These are phyloP conservation scores for Silene conica DNA, from an alignment of 148 eudicot species.

Conservation along the genomic window DNA sequence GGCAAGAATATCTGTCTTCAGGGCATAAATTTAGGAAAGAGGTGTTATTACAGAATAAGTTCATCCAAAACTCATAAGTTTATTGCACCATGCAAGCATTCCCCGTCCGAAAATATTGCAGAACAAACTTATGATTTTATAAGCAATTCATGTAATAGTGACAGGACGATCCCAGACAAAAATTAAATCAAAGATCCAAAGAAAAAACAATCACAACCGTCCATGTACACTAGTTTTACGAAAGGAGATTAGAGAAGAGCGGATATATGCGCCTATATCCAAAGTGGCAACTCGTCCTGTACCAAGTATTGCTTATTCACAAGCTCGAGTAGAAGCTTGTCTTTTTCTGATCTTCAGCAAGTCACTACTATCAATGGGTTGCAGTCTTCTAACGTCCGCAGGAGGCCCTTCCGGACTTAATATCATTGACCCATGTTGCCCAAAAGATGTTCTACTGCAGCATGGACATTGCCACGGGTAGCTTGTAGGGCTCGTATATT, in stretches of 20 bases:
- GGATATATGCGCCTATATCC: conserved; percentile 23
- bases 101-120: background rate
- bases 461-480: conserved; percentile 87
- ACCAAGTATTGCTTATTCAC: conserved; percentile 33
- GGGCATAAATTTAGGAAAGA: too few species aligned
- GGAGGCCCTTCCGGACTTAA: background rate
- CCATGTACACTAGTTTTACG: conserved; percentile 33
- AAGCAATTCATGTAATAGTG: conserved; percentile 3
- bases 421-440: conserved; percentile 59
- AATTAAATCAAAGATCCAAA: conserved; percentile 29
- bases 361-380: conserved; percentile 20
- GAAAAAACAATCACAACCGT: conserved; percentile 26
- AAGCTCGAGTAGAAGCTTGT: conserved; percentile 29
- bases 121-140: background rate
- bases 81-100: too few species aligned
- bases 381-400: conserved; percentile 24
- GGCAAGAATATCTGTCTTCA: too few species aligned
- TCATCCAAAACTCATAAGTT: too few species aligned
- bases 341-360: conserved; percentile 19
- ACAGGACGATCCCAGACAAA: conserved; percentile 4
- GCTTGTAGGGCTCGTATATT: conserved; percentile 84
- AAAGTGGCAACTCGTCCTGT: conserved; percentile 24
- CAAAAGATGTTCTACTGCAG: conserved; percentile 89
- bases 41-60: too few species aligned
- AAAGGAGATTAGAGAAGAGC: background rate